Evolutionary conservation across 169 alveolate species (phyloP).

Genomic region (Plasmodium vinckei): DNA sequence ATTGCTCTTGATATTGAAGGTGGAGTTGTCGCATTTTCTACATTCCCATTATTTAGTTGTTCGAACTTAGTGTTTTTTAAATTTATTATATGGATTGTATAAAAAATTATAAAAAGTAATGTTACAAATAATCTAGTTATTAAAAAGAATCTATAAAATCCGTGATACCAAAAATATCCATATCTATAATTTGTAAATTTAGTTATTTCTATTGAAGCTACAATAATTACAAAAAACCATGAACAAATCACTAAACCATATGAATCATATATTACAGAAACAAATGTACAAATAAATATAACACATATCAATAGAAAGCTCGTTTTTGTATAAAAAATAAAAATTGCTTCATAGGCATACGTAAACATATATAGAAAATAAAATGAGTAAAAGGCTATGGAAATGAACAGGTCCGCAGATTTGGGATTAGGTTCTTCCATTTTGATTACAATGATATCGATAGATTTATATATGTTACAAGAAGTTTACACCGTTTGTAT

Average conservation of each 20-base stretch:
- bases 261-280: conserved; percentile 21
- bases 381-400: conserved; percentile 19
- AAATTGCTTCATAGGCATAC: conserved; percentile 14
- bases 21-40: not conserved
- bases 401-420: not conserved
- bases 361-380: conserved; percentile 21
- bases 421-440: conserved; percentile 11
- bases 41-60: not conserved
- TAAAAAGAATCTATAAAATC: conserved; percentile 42
- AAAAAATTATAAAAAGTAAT: conserved; percentile 22
- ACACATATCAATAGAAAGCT: conserved; percentile 10
- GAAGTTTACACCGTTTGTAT: too few species aligned
- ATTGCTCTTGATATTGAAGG: too few species aligned
- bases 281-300: conserved; percentile 1
- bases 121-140: conserved; percentile 26
- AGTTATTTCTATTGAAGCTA: conserved; percentile 15
- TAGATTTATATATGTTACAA: too few species aligned
- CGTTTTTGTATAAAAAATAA: not conserved
- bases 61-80: conserved; percentile 9
- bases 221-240: conserved; percentile 13
- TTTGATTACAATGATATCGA: not conserved
- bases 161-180: not conserved
- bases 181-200: conserved; percentile 8
- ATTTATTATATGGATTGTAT: conserved; percentile 13
- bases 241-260: conserved; percentile 5